A percentile compares a stretch with the other conserved stretches of the same genome.
Evolutionary conservation across 371 early-diverging fungal species (phyloP).

Genomic region (Mortierella sp.): DNA sequence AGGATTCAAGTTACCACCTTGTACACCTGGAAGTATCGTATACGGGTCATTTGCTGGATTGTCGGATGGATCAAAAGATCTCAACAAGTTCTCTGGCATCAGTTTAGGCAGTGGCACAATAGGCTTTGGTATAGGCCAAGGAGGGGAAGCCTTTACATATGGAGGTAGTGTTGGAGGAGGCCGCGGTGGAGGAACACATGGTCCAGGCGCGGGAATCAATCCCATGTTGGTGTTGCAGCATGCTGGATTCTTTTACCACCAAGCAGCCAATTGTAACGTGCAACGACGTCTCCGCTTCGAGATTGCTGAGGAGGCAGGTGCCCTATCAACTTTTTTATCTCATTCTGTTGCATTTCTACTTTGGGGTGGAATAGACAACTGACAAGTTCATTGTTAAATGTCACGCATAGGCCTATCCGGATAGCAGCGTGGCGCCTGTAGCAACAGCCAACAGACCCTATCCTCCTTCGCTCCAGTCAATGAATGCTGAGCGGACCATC

Average conservation of each 20-base stretch:
- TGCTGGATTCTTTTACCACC: slow-evolving; percentile 86
- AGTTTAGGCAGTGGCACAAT: slow-evolving; percentile 21
- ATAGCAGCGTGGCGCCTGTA: slow-evolving; percentile 25
- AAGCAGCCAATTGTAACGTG: slow-evolving; percentile 82
- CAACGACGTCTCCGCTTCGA: slow-evolving; percentile 72
- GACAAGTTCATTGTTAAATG: background rate
- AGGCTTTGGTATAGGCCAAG: slow-evolving; percentile 45
- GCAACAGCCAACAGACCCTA: slow-evolving; percentile 12
- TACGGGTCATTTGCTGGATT: slow-evolving; percentile 46
- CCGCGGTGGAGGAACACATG: slow-evolving; percentile 52
- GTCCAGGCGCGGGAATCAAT: slow-evolving; percentile 56
- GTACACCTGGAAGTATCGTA: slow-evolving; percentile 56
- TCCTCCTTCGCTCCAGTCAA: slow-evolving; percentile 45
- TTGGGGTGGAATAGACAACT: too few species aligned
- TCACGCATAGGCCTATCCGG: slow-evolving; percentile 22
- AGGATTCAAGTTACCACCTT: slow-evolving; percentile 75
- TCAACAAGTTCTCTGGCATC: slow-evolving; percentile 48
- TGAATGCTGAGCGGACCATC: slow-evolving; percentile 62
- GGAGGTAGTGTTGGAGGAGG: slow-evolving; percentile 49
- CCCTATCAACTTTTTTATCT: background rate
- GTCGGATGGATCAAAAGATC: slow-evolving; percentile 46
- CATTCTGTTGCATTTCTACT: background rate
- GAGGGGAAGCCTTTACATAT: slow-evolving; percentile 35
- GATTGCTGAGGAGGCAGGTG: slow-evolving; percentile 55
- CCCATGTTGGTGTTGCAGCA: slow-evolving; percentile 81